A percentile compares a stretch with the other conserved stretches of the same genome.
These are phyloP conservation scores for Tolypocladium cylindrosporum DNA, from an alignment of 2,329 filamentous ascomycete genomes.

Conservation along the genomic window DNA sequence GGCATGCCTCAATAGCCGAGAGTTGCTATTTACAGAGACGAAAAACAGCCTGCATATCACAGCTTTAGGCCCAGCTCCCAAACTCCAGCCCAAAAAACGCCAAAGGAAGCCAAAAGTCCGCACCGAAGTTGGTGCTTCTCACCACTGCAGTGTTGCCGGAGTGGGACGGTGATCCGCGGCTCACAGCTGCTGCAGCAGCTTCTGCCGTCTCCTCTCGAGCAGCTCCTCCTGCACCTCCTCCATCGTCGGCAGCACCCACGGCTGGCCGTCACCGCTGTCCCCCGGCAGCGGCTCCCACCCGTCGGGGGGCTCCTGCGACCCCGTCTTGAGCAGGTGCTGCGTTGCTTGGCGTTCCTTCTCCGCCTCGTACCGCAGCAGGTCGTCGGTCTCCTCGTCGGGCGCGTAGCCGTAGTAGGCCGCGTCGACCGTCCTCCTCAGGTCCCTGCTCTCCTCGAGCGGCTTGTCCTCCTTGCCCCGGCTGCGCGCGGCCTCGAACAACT, in stretches of 20 bases:
- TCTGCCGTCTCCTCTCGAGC: conserved; percentile 73
- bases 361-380: conserved; percentile 68
- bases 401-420: conserved; percentile 95
- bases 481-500: conserved; percentile 77
- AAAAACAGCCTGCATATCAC: neutral
- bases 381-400: conserved; percentile 81
- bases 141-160: neutral
- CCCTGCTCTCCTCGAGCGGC: conserved; percentile 54
- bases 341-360: conserved; percentile 75
- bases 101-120: neutral
- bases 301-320: conserved; percentile 45
- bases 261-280: conserved; percentile 70
- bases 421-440: conserved; percentile 69
- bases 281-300: conserved; percentile 84
- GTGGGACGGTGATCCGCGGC: neutral
- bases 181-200: conserved; percentile 71
- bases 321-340: conserved; percentile 53
- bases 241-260: conserved; percentile 74
- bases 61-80: neutral
- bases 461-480: conserved; percentile 47
- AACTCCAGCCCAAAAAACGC: neutral
- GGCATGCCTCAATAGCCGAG: too few relatives aligned
- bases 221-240: conserved; percentile 94
- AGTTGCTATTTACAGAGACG: too few relatives aligned
- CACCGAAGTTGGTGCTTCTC: neutral